phyloP scores from a whole-genome alignment of 108 stramenopile genomes.

The Pseudonitzschia pungens region DNA sequence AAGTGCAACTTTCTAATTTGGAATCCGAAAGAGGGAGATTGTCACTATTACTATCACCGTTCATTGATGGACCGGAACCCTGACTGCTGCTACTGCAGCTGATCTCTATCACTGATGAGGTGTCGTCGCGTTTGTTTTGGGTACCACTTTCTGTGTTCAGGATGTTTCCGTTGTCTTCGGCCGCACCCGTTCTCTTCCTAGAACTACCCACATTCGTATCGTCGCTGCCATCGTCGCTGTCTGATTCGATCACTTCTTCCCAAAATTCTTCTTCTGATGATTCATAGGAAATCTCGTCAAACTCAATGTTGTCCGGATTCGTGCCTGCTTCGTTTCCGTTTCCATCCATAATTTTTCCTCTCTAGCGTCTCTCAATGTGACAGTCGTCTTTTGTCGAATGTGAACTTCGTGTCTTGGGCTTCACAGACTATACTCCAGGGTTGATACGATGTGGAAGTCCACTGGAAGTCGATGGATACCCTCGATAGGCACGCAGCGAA shows the following conservation, averaged over 20 bases:
- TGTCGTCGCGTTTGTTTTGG: neutral
- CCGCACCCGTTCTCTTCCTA: no score
- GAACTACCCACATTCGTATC: neutral
- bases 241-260: neutral
- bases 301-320: neutral
- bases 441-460: no score
- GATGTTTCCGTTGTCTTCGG: no score
- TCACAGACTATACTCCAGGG: no score
- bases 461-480: no score
- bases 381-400: no score
- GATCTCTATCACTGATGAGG: neutral
- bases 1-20: conserved; percentile 21
- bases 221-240: conserved; percentile 2
- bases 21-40: conserved; percentile 25
- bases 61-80: conserved; percentile 1
- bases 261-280: neutral
- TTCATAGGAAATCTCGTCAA: neutral
- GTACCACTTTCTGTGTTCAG: neutral
- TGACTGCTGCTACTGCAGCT: conserved; percentile 7
- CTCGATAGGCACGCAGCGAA: no score
- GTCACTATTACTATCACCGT: conserved; percentile 9
- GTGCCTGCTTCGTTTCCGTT: neutral
- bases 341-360: no score
- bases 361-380: no score
- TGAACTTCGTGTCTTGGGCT: no score